These are phyloP conservation scores for Antitrichia curtipendula DNA, from an alignment of 225 moss, liverwort and hornwort species.

Conservation along the genomic window DNA sequence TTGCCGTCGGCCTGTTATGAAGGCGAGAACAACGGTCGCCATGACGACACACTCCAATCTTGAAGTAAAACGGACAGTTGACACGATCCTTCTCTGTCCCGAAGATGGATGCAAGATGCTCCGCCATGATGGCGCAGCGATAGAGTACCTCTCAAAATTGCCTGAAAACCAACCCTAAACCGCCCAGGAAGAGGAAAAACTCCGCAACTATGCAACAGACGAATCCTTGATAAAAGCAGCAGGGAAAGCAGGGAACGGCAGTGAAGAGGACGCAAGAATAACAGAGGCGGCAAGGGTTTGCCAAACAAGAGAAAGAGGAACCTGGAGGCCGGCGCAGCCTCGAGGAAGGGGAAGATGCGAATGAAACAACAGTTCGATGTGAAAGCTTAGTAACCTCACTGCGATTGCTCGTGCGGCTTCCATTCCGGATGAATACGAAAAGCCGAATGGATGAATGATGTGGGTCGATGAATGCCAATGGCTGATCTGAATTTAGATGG, in stretches of 20 bases:
- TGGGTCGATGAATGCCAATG: neutral
- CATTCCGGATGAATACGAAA: neutral
- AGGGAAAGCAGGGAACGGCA: neutral
- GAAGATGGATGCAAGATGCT: conserved; percentile 92
- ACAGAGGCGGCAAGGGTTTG: neutral
- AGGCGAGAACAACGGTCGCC: conserved; percentile 91
- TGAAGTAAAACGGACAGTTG: conserved; percentile 96
- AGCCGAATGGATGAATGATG: neutral
- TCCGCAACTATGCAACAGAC: neutral
- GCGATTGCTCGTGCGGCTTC: neutral
- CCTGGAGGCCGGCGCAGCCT: neutral
- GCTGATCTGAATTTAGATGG: no score
- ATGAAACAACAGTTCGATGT: neutral
- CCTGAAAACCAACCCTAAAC: conserved; percentile 8
- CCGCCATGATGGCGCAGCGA: conserved; percentile 51
- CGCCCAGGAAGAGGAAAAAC: neutral
- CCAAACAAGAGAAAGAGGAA: neutral
- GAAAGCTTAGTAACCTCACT: neutral
- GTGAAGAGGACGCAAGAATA: neutral
- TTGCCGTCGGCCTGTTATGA: conserved; percentile 92
- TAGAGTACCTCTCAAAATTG: neutral
- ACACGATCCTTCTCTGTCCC: conserved; percentile 97
- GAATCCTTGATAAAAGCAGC: neutral
- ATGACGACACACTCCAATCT: conserved; percentile 93
- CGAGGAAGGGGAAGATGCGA: neutral